A percentile compares a stretch with the other conserved stretches of the same genome.
Conservation (phyloP, 2,329 filamentous ascomycete species). For the Raffaelea arxii region DNA sequence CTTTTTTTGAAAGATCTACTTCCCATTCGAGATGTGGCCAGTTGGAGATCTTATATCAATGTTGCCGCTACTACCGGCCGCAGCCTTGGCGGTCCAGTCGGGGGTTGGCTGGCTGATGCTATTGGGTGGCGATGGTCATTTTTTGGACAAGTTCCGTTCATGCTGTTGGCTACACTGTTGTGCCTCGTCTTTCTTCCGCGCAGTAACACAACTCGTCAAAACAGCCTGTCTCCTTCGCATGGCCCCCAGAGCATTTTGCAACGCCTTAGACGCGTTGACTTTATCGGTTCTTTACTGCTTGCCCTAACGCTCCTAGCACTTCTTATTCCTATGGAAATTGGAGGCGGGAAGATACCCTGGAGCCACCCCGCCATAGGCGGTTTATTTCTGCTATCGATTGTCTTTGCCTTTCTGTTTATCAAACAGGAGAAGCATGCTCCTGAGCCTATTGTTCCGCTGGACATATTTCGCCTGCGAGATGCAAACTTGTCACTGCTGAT, state of each 20-base stretch:
- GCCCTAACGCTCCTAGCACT: constrained; percentile 24
- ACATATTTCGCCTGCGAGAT: constrained; percentile 39
- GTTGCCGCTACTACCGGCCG: constrained; percentile 40
- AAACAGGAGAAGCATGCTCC: constrained; percentile 26
- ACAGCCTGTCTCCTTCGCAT: neutral
- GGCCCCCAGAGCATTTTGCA: too few relatives aligned
- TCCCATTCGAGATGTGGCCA: constrained; percentile 40
- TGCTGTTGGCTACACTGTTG: constrained; percentile 35
- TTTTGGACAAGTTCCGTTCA: constrained; percentile 45
- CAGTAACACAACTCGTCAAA: constrained; percentile 2
- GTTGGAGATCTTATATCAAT: constrained; percentile 45
- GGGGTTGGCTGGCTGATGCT: constrained; percentile 50
- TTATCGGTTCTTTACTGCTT: constrained; percentile 41
- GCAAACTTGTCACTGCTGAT: constrained; percentile 44
- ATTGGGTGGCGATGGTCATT: constrained; percentile 61
- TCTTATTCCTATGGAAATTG: constrained; percentile 29
- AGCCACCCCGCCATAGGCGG: constrained; percentile 22
- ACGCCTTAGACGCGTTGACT: constrained; percentile 46
- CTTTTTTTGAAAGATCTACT: constrained; percentile 30
- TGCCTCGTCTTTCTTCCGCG: constrained; percentile 26
- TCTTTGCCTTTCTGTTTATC: constrained; percentile 24
- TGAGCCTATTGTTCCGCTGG: constrained; percentile 51
- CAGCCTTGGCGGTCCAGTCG: constrained; percentile 43
- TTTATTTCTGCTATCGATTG: constrained; percentile 19
- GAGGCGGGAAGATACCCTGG: constrained; percentile 28